These are phyloP conservation scores for Silene noctiflora DNA, from an alignment of 179 eudicot genomes.

Conservation along the genomic window DNA sequence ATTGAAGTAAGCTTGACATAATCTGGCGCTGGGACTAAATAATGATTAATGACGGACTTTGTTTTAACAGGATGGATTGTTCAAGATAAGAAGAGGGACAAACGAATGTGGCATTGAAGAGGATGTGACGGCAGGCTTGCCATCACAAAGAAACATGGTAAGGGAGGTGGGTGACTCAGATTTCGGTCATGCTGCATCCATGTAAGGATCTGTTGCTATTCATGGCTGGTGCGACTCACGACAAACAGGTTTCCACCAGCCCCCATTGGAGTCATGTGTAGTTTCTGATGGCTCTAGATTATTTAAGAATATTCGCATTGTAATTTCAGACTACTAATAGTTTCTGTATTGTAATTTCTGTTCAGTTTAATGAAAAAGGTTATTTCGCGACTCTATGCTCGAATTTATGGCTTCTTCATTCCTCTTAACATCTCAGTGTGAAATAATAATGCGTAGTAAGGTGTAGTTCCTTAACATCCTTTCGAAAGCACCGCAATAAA, in stretches of 20 bases:
- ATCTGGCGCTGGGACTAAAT: background rate
- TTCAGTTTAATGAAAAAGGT: background rate
- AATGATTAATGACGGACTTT: background rate
- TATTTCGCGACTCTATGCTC: background rate
- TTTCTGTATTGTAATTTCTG: background rate
- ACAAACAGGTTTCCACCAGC: background rate
- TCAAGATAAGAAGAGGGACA: constrained; percentile 83
- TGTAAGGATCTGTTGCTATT: constrained; percentile 17
- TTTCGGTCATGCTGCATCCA: constrained; percentile 34
- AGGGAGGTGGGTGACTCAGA: constrained; percentile 34
- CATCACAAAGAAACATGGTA: constrained; percentile 59
- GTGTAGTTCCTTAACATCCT: no score
- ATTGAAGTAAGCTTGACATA: no score
- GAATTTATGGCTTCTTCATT: background rate
- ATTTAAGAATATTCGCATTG: constrained; percentile 10
- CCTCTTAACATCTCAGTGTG: no score
- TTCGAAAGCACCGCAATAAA: no score
- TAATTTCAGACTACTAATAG: background rate
- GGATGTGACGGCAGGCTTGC: constrained; percentile 67
- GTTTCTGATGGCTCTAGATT: constrained; percentile 11
- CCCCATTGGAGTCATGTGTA: constrained; percentile 4
- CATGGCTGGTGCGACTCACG: background rate
- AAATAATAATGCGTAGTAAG: no score
- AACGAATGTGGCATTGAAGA: constrained; percentile 85
- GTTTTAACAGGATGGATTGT: constrained; percentile 74